These are phyloP conservation scores for Fonsecaea monophora DNA, from an alignment of 2,329 filamentous ascomycete species.

Conservation along the genomic window DNA sequence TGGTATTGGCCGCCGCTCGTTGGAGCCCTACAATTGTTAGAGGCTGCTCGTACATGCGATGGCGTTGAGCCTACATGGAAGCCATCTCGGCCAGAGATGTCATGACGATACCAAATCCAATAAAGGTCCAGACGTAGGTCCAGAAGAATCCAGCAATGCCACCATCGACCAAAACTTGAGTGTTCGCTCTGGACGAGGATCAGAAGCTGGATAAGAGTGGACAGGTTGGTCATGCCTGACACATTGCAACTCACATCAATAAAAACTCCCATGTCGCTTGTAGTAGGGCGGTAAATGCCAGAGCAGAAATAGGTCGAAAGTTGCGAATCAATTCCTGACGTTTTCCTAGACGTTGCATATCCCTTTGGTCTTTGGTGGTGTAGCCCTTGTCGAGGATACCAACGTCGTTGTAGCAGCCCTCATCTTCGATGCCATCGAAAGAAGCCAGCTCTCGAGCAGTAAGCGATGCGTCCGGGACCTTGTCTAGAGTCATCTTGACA, in stretches of 20 bases:
- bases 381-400: constrained; percentile 28
- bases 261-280: constrained; percentile 49
- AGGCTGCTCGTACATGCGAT: not conserved
- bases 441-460: constrained; percentile 21
- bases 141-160: constrained; percentile 41
- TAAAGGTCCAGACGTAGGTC: constrained; percentile 56
- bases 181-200: constrained; percentile 22
- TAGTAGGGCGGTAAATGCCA: constrained; percentile 48
- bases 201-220: not conserved
- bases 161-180: constrained; percentile 31
- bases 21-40: constrained; percentile 51
- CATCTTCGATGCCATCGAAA: constrained; percentile 23
- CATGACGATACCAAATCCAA: constrained; percentile 71
- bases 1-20: constrained; percentile 55
- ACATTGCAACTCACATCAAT: constrained; percentile 25
- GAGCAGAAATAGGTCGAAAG: constrained; percentile 45
- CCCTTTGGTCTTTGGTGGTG: constrained; percentile 40
- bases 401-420: constrained; percentile 25
- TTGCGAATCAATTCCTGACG: constrained; percentile 55
- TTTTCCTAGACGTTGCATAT: constrained; percentile 61
- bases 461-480: constrained; percentile 12
- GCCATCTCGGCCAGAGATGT: constrained; percentile 69
- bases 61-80: constrained; percentile 42
- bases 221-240: not conserved
- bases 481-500: constrained; percentile 7